These are phyloP conservation scores for Termitomyces heimii DNA, from an alignment of 768 basidiomycete genomes.

Conservation along the genomic window DNA sequence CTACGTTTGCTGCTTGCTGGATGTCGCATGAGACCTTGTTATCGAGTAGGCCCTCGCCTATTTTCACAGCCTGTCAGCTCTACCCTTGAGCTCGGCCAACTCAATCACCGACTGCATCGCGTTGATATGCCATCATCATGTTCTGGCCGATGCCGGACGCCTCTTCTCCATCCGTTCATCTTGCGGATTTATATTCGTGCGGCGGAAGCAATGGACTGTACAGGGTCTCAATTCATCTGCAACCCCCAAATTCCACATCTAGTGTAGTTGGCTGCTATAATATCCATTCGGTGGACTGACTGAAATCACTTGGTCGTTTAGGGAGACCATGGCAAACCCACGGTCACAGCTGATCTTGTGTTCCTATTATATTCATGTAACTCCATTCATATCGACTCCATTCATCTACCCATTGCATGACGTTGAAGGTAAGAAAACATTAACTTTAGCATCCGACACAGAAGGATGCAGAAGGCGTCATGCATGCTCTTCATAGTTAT, in stretches of 20 bases:
- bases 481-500: background rate
- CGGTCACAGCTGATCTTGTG: background rate
- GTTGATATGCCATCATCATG: background rate
- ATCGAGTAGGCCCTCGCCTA: background rate
- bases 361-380: background rate
- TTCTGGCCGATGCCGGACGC: background rate
- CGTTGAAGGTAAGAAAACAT: background rate
- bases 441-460: background rate
- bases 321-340: background rate
- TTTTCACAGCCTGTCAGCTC: background rate
- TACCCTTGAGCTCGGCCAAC: background rate
- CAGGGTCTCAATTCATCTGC: no score
- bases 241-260: background rate
- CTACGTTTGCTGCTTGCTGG: background rate
- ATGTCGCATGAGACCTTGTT: background rate
- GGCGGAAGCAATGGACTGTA: background rate
- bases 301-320: background rate
- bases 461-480: slow-evolving; percentile 6
- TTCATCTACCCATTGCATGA: background rate
- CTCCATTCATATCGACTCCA: background rate
- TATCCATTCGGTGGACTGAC: background rate
- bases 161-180: slow-evolving; percentile 2
- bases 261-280: background rate
- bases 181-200: background rate
- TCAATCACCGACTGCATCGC: background rate